These are phyloP conservation scores for Emiliania huxleyi DNA, from an alignment of 78 protist species.

Conservation along the genomic window DNA sequence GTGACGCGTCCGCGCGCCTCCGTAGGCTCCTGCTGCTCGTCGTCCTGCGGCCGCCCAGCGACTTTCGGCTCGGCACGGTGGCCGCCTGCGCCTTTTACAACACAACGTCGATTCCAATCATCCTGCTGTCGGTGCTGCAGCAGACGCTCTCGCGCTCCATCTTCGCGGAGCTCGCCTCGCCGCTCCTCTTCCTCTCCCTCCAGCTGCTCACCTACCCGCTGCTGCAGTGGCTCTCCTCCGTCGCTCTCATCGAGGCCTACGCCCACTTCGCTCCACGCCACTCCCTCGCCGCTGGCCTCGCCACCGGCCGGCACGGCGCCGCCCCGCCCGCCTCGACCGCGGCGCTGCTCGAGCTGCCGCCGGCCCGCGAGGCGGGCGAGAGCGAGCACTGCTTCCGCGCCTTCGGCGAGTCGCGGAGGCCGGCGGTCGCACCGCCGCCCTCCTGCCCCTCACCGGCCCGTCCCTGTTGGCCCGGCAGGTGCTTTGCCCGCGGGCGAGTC, in stretches of 20 bases:
- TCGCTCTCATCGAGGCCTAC: not conserved
- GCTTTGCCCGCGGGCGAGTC: too few relatives aligned
- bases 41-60: not conserved
- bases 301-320: too few relatives aligned
- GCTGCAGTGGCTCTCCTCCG: not conserved
- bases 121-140: not conserved
- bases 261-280: not conserved
- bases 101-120: not conserved
- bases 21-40: not conserved
- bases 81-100: slow-evolving; percentile 8
- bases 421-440: too few relatives aligned
- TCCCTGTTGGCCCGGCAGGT: too few relatives aligned
- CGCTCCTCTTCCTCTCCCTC: not conserved
- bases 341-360: too few relatives aligned
- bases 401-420: too few relatives aligned
- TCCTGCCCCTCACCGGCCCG: too few relatives aligned
- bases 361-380: too few relatives aligned
- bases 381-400: too few relatives aligned
- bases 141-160: not conserved
- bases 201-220: not conserved
- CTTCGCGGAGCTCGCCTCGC: not conserved
- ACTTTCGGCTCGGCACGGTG: not conserved
- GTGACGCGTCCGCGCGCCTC: not conserved
- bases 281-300: too few relatives aligned
- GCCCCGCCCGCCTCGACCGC: too few relatives aligned